Base-by-base conservation (phyloP, 306 rosid species). In the Prunus davidiana region DNA sequence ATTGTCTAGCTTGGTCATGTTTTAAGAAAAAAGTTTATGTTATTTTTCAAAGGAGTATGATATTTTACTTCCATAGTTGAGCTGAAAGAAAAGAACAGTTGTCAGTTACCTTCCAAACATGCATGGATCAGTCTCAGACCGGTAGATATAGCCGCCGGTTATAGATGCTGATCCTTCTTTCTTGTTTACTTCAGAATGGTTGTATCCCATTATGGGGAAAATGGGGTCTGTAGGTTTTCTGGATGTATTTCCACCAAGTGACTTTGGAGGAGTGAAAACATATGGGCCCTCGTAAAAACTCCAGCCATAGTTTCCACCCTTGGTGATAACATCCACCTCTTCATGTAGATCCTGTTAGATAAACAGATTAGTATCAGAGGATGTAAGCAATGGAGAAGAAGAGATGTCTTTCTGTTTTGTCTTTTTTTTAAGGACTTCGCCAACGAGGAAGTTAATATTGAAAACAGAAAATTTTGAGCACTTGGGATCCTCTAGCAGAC, bases 291-390 rank as follows among this genome's bases (percentile, higher is more conserved):
- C 99, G 2, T 89, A 88, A 61, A 88, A 78, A 73, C 90, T 85
- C 99, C 99, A 96, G 1, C 99, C 99, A 14, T 96, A 96, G 88
- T 96, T 96, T 76, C 99, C 99, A 20, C 97, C 93, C 83, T 89
- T 96, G 16, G 94, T 91, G 81, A 96, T 89, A 57, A 96, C 81
- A 90, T 96, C 93, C 70, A 96, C 96, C 76, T 96, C 99, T 80
- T 96, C 99, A 13, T 92, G 85, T 55, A n/a, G 58, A 87, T 92
- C 93, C 99, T 95, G 86, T 75, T 76, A 13, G 67, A 69, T 45
- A 22, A 73, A 28, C 79, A 77, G 52, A 75, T 58, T 12, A 73
- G 66, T 65, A 64, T 69, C 69, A 54, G 12, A 69, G 51, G 5
- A 38, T 20, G 43, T 69, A 72, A 30, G 27, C 51, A 67, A 70